A percentile compares a stretch with the other conserved stretches of the same genome.
These are phyloP conservation scores for Smithsoniella earleae DNA, from an alignment of 163 green algal genomes.

Conservation along the genomic window DNA sequence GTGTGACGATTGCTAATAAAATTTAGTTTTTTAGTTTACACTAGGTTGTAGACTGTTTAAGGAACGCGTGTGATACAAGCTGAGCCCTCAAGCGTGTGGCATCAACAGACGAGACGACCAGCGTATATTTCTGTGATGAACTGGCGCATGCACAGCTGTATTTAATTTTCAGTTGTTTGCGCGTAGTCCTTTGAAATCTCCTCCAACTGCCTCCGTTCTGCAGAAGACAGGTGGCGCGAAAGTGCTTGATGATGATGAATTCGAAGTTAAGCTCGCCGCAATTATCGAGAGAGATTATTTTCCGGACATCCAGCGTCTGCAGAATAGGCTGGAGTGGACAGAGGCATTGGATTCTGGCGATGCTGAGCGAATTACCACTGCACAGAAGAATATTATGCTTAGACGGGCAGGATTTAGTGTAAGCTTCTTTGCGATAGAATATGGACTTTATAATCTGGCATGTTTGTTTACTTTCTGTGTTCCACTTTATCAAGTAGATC, in stretches of 20 bases:
- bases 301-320: slow-evolving; percentile 73
- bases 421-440: background rate
- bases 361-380: slow-evolving; percentile 1
- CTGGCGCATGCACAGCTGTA: background rate
- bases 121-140: background rate
- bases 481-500: no score
- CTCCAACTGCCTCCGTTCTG: no score
- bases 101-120: no score
- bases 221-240: no score
- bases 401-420: slow-evolving; percentile 18
- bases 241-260: slow-evolving; percentile 78
- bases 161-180: no score
- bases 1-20: background rate
- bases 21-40: no score
- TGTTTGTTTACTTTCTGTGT: no score
- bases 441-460: background rate
- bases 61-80: no score
- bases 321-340: slow-evolving; percentile 77
- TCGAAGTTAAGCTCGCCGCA: slow-evolving; percentile 60
- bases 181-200: no score
- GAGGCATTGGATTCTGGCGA: slow-evolving; percentile 53
- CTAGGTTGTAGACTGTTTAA: no score
- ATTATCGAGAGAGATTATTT: slow-evolving; percentile 96
- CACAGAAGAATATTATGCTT: slow-evolving; percentile 25
- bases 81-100: no score